Conservation (phyloP, 208 protist species). For the Trypanosoma boissoni region DNA sequence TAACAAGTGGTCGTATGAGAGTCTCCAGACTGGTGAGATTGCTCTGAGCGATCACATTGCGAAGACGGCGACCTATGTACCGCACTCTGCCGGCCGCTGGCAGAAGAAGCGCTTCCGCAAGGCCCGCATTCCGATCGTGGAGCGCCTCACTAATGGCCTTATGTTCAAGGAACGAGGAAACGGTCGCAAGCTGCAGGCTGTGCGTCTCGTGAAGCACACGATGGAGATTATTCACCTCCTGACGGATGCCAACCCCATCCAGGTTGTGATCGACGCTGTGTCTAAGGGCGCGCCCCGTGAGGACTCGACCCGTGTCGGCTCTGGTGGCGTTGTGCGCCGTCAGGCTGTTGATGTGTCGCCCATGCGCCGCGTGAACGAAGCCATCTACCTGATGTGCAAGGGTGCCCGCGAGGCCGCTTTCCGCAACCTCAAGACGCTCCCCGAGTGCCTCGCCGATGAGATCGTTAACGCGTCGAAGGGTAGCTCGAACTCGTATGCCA, state of each 20-base stretch:
- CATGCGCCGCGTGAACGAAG: constrained; percentile 99
- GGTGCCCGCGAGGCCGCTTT: constrained; percentile 98
- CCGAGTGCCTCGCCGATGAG: constrained; percentile 99
- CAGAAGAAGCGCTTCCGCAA: constrained; percentile 99
- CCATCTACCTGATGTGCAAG: constrained; percentile 97
- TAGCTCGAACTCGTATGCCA: constrained; percentile 99
- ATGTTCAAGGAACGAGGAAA: constrained; percentile 99
- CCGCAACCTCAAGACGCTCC: constrained; percentile 99
- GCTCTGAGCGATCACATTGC: constrained; percentile 98
- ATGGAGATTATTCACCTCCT: constrained; percentile 99
- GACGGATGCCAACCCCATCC: constrained; percentile 99
- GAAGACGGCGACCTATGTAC: constrained; percentile 94
- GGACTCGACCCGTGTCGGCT: constrained; percentile 99
- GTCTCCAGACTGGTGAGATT: constrained; percentile 80
- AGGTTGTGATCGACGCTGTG: constrained; percentile 98
- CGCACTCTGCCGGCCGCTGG: constrained; percentile 99
- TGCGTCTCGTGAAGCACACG: constrained; percentile 98
- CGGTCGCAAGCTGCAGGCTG: constrained; percentile 99
- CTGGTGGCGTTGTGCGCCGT: constrained; percentile 98
- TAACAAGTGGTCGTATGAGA: constrained; percentile 90
- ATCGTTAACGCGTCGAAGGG: constrained; percentile 99
- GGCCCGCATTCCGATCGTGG: constrained; percentile 94
- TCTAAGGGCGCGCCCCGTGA: constrained; percentile 99
- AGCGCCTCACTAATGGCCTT: constrained; percentile 96
- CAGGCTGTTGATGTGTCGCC: constrained; percentile 99